Conservation (phyloP, 441 rosid genomes). For the Heliophila coronopifolia region DNA sequence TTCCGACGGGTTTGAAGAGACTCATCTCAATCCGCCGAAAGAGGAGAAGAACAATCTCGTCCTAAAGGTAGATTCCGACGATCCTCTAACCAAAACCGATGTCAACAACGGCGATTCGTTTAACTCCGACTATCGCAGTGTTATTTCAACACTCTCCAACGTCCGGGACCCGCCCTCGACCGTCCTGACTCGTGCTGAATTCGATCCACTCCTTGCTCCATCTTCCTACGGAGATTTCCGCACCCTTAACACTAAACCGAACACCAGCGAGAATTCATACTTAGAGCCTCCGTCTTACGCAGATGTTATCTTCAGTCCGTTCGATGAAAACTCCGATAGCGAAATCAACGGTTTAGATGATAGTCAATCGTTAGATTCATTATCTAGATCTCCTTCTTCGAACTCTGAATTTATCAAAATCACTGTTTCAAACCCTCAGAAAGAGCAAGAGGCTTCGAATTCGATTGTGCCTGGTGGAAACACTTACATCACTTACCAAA, state of each 20-base stretch:
- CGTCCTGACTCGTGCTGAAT: slow-evolving; percentile 41
- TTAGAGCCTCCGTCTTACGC: slow-evolving; percentile 80
- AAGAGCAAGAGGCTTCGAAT: slow-evolving; percentile 61
- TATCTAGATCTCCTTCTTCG: slow-evolving; percentile 45
- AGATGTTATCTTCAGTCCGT: slow-evolving; percentile 68
- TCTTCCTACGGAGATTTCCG: slow-evolving; percentile 28
- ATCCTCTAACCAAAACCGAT: slow-evolving; percentile 14
- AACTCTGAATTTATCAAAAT: slow-evolving; percentile 48
- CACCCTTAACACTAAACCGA: slow-evolving; percentile 24
- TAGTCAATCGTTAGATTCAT: slow-evolving; percentile 33
- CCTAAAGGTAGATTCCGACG: slow-evolving; percentile 38
- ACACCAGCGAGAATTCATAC: slow-evolving; percentile 37
- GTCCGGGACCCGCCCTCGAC: slow-evolving; percentile 47
- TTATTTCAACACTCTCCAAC: slow-evolving; percentile 42
- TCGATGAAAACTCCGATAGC: slow-evolving; percentile 42
- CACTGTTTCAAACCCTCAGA: slow-evolving; percentile 72
- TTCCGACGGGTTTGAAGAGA: slow-evolving; percentile 29
- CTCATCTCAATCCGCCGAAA: slow-evolving; percentile 40
- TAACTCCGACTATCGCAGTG: slow-evolving; percentile 45
- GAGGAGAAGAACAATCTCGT: slow-evolving; percentile 69
- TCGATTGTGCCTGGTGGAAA: slow-evolving; percentile 71
- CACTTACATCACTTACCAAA: slow-evolving; percentile 54
- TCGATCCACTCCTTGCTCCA: slow-evolving; percentile 59
- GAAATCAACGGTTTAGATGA: slow-evolving; percentile 52
- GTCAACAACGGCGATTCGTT: slow-evolving; percentile 31